A percentile compares a stretch with the other conserved stretches of the same genome.
These are phyloP conservation scores for Ogataea pilisensis DNA, from an alignment of 805 yeast species.

Conservation along the genomic window DNA sequence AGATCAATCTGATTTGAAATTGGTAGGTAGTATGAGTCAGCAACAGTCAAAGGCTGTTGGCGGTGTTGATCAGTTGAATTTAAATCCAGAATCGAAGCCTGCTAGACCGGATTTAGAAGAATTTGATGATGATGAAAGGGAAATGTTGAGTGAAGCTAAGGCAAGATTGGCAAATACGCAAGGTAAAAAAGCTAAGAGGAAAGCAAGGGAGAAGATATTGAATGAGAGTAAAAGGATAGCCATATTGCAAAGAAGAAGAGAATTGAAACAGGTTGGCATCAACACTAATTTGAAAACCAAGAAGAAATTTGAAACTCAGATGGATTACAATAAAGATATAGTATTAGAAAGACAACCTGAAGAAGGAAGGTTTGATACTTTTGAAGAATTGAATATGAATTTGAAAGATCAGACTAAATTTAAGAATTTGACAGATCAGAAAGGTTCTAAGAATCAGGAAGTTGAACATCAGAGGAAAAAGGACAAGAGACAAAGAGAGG, in stretches of 20 bases:
- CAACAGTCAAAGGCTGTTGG: constrained; percentile 7
- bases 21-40: constrained; percentile 19
- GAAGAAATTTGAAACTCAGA: constrained; percentile 52
- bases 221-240: constrained; percentile 77
- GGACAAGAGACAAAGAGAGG: constrained; percentile 27
- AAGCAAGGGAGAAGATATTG: constrained; percentile 77
- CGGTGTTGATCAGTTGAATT: constrained; percentile 52
- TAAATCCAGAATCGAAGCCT: constrained; percentile 71
- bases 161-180: constrained; percentile 89
- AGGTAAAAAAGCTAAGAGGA: constrained; percentile 91
- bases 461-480: constrained; percentile 31
- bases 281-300: constrained; percentile 45
- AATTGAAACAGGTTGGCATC: constrained; percentile 75
- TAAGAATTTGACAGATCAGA: constrained; percentile 37
- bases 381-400: constrained; percentile 50
- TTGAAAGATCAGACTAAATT: constrained; percentile 36
- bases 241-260: constrained; percentile 72
- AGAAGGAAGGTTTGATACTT: constrained; percentile 63
- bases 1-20: constrained; percentile 25
- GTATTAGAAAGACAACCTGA: constrained; percentile 72
- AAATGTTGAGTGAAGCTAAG: constrained; percentile 91
- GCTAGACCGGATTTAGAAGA: constrained; percentile 79
- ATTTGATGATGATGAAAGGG: constrained; percentile 82
- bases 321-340: constrained; percentile 81
- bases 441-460: constrained; percentile 42